Percentiles rank a stretch among this genome's conserved stretches.
Evolutionary conservation across 352 stramenopile genomes (phyloP).

Genomic region (Globisporangium paroecandrum): DNA sequence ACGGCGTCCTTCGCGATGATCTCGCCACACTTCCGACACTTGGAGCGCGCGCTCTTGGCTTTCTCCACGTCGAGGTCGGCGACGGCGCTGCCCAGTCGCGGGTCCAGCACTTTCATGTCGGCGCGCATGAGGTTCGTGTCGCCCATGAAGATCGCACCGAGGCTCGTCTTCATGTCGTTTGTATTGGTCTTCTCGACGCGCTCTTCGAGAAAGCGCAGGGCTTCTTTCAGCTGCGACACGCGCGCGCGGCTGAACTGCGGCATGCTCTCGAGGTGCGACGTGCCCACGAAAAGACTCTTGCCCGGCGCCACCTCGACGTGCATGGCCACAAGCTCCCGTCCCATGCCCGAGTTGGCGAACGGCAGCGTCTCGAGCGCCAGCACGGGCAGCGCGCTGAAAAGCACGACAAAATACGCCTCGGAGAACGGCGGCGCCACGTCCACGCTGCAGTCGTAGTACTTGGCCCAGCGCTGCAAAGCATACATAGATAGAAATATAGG

Average conservation of each 20-base stretch:
- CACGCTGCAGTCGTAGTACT: constrained; percentile 78
- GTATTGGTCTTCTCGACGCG: constrained; percentile 28
- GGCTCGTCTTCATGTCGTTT: constrained; percentile 19
- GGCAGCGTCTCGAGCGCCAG: constrained; percentile 49
- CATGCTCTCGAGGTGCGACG: constrained; percentile 71
- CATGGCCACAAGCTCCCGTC: constrained; percentile 60
- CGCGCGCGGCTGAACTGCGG: constrained; percentile 43
- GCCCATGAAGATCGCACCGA: constrained; percentile 74
- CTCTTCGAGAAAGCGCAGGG: constrained; percentile 43
- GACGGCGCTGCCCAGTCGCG: constrained; percentile 21
- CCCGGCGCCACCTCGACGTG: constrained; percentile 45
- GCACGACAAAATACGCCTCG: constrained; percentile 70
- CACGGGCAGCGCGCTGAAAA: constrained; percentile 76
- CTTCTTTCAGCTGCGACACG: constrained; percentile 56
- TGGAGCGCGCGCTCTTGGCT: constrained; percentile 47
- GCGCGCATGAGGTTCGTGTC: constrained; percentile 64
- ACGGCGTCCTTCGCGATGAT: constrained; percentile 41
- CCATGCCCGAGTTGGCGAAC: constrained; percentile 75
- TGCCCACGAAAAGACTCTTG: constrained; percentile 52
- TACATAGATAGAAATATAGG: background rate
- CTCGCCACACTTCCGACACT: constrained; percentile 48
- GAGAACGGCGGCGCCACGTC: constrained; percentile 65
- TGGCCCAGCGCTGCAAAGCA: constrained; percentile 38
- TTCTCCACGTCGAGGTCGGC: constrained; percentile 48
- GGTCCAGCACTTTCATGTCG: constrained; percentile 63